Conservation (phyloP, 2,329 filamentous ascomycete genomes). For the Scedosporium boydii region DNA sequence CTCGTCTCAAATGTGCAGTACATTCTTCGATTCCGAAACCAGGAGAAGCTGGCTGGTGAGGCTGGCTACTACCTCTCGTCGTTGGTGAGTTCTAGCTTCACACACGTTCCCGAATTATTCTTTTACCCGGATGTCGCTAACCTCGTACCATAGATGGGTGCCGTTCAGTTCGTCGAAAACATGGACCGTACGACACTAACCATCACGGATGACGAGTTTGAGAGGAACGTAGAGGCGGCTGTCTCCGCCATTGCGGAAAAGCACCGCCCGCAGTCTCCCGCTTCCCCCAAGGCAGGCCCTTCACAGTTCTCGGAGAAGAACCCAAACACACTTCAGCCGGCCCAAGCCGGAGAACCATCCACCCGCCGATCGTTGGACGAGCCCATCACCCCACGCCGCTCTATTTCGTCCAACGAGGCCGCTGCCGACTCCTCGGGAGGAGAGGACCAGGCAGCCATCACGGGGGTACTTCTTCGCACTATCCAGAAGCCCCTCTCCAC, state of each 20-base stretch:
- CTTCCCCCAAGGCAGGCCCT: slow-evolving; percentile 16
- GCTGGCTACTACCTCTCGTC: slow-evolving; percentile 97
- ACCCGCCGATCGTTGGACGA: slow-evolving; percentile 33
- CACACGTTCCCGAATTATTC: background rate
- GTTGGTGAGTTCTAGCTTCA: slow-evolving; percentile 44
- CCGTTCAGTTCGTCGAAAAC: slow-evolving; percentile 92
- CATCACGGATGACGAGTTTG: slow-evolving; percentile 90
- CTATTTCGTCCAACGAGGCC: slow-evolving; percentile 43
- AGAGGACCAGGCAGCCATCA: slow-evolving; percentile 74
- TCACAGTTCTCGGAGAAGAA: slow-evolving; percentile 29
- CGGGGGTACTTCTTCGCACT: slow-evolving; percentile 74
- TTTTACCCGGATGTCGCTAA: background rate
- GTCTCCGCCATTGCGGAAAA: slow-evolving; percentile 93
- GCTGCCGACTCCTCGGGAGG: slow-evolving; percentile 37
- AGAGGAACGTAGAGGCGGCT: slow-evolving; percentile 89
- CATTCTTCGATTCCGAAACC: slow-evolving; percentile 91
- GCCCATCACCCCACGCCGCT: slow-evolving; percentile 35
- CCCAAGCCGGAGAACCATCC: slow-evolving; percentile 19
- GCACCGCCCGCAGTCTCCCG: slow-evolving; percentile 50
- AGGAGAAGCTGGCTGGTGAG: slow-evolving; percentile 95
- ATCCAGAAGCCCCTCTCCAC: slow-evolving; percentile 87
- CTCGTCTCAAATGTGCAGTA: slow-evolving; percentile 97
- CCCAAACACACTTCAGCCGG: slow-evolving; percentile 20
- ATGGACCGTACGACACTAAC: slow-evolving; percentile 90
- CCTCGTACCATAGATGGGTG: slow-evolving; percentile 55